Base-by-base conservation (phyloP, 805 yeast species). In the Cyberlindnera subsufficiens region DNA sequence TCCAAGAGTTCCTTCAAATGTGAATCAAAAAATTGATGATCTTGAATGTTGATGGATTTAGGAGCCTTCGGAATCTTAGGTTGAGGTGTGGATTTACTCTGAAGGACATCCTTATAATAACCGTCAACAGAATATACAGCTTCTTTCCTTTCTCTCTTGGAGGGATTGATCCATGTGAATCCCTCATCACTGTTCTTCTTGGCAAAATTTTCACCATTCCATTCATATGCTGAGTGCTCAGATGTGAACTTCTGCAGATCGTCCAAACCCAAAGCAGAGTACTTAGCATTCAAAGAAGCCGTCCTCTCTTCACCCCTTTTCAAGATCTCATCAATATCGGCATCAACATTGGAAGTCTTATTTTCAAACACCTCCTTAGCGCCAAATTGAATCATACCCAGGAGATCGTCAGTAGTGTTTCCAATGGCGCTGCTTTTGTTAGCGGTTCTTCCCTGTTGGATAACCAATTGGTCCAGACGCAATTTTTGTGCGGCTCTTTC, bases 371-470 rank as follows among this genome's bases (percentile, higher is more conserved):
- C 90, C 36, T 81, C 78, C 59, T 84, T 82, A 1, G 99, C 99
- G 45, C 99, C 99, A 63, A 83, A 96, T 63, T 91, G 98, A 62
- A 91, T 91, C 98, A 93, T 93, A 38, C 85, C 87, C 19, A 91
- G 67, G 54, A 91, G 75, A 58, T 90, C 98, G 55, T 88, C 97
- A 57, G 86, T 86, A 5, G 74, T 65, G 52, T 73, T 81, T 15
- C 84, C 86, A 45, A 78, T 67, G 0, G 69, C 58, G n/a, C 64
- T 61, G 43, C 69, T 68, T 41, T 71, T 72, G 29, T 75, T 73
- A 35, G 65, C 64, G 8, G 79, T 66, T 45, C 90, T 71, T 7
- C 96, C 96, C 59, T 91, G 98, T 61, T 91, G 99, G 53, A 91
- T 91, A 41, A 91, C 99, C 52, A 91, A 74, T 59, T 91, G 97